A percentile compares a stretch with the other conserved stretches of the same genome.
These are phyloP conservation scores for Neoarthrinium moseri DNA, from an alignment of 2,329 filamentous ascomycete genomes.

Conservation along the genomic window DNA sequence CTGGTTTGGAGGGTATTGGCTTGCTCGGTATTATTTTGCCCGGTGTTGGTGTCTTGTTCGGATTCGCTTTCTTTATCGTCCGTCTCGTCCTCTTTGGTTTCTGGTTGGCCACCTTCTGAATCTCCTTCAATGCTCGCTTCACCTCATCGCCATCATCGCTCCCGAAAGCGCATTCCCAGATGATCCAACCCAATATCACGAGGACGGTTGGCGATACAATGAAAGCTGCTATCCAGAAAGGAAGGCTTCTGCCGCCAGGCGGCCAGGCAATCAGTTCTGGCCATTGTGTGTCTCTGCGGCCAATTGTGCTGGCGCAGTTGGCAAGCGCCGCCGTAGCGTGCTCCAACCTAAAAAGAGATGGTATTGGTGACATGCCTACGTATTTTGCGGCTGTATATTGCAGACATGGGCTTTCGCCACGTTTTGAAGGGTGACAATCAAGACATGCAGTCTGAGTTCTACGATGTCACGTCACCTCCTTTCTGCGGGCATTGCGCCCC, in stretches of 20 bases:
- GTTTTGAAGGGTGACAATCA: too few relatives aligned
- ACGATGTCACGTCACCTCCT: too few relatives aligned
- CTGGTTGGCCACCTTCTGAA: not conserved
- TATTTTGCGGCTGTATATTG: too few relatives aligned
- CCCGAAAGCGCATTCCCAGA: not conserved
- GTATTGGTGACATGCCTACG: too few relatives aligned
- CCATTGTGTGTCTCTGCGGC: not conserved
- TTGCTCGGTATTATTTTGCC: too few relatives aligned
- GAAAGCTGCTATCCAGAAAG: constrained; percentile 9
- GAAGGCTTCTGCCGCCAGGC: constrained; percentile 2
- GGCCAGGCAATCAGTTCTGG: constrained; percentile 3
- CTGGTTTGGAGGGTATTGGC: too few relatives aligned
- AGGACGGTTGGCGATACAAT: not conserved
- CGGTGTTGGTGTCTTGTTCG: too few relatives aligned
- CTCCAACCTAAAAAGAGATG: too few relatives aligned
- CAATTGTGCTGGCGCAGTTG: not conserved
- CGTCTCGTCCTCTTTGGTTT: not conserved
- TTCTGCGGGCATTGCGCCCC: too few relatives aligned
- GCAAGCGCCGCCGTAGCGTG: not conserved
- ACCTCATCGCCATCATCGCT: not conserved
- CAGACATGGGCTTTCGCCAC: too few relatives aligned
- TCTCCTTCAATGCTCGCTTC: not conserved
- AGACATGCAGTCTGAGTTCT: too few relatives aligned
- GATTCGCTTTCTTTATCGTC: too few relatives aligned
- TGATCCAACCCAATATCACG: not conserved